Base-by-base conservation (phyloP, 1,284 basidiomycete genomes). In the Earliella scabrosa region DNA sequence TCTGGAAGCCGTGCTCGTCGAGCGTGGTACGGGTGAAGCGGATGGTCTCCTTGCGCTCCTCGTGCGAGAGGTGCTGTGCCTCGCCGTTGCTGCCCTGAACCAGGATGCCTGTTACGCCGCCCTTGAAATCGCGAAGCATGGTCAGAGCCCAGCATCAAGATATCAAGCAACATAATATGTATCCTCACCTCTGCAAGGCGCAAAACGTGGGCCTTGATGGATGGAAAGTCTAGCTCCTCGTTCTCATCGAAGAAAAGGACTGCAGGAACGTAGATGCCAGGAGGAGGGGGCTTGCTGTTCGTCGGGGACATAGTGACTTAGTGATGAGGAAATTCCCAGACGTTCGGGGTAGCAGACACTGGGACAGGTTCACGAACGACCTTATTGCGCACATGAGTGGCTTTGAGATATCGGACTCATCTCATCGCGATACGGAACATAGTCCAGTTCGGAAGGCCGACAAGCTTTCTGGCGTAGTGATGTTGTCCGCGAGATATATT, bases 41-140 rank as follows among this genome's bases (percentile, higher is more conserved):
- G 58, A 93, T 88, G 27, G 85, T 81, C 14, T 77, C 68, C 65
- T 82, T 83, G 50, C 92, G 84, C 71, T 93, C 90, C 2, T 79
- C 77, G 49, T 82, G 79, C 4, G 83, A 87, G 63, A 95, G 81
- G 65, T 95, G 92, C 63, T 88, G 86, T 5, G 91, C 90, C 69
- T 91, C 88, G 47, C 89, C 88, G 58, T 90, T 92, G 56, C 83
- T 88, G 45, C 89, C 89, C 68, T 91, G 88, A 0, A 90, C 85
- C 21, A 92, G 75, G 58, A 91, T 88, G 5, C 88, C 89, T 1
- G 86, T 86, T 3, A 90, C 81, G 1, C 87, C 86, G 24, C 86
- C 88, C 82, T 86, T n/a, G n/a, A n/a, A 39, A 27, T 51, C 29
- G 29, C 16, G 36, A 8, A 38, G 36, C 8, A 2, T 20, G 18